These are phyloP conservation scores for Xerocomus brunneocitrinus DNA, from an alignment of 768 basidiomycete genomes.

Conservation along the genomic window DNA sequence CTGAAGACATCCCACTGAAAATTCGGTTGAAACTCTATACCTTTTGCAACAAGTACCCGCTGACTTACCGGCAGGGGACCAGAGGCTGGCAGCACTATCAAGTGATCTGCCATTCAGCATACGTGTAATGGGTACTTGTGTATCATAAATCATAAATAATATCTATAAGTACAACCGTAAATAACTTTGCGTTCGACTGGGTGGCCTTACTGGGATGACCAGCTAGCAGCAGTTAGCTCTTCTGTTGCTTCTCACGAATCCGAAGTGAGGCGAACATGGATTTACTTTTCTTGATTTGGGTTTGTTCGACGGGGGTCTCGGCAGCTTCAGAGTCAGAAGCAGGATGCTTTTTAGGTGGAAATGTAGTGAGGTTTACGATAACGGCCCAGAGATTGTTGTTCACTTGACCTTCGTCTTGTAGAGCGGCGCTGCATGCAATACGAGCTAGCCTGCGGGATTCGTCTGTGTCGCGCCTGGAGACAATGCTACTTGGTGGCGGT, in stretches of 20 bases:
- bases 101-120: neutral
- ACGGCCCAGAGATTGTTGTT: slow-evolving; percentile 74
- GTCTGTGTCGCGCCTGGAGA: slow-evolving; percentile 79
- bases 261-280: slow-evolving; percentile 25
- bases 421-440: slow-evolving; percentile 63
- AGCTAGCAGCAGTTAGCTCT: neutral
- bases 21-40: too few relatives aligned
- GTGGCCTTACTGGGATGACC: neutral
- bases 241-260: slow-evolving; percentile 9
- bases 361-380: slow-evolving; percentile 56
- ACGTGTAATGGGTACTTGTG: neutral
- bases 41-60: too few relatives aligned
- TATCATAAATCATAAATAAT: neutral
- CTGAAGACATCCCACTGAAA: too few relatives aligned
- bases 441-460: slow-evolving; percentile 72
- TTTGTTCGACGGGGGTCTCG: neutral
- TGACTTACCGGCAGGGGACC: too few relatives aligned
- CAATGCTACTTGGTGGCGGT: slow-evolving; percentile 90
- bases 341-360: slow-evolving; percentile 42
- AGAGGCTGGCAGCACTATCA: too few relatives aligned
- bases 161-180: neutral
- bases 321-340: slow-evolving; percentile 14
- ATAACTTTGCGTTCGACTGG: neutral
- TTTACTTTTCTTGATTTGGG: slow-evolving; percentile 21
- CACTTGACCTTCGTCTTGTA: slow-evolving; percentile 52